Base-by-base conservation (phyloP, 2,329 filamentous ascomycete genomes). In the Taxawa tesnikishii region DNA sequence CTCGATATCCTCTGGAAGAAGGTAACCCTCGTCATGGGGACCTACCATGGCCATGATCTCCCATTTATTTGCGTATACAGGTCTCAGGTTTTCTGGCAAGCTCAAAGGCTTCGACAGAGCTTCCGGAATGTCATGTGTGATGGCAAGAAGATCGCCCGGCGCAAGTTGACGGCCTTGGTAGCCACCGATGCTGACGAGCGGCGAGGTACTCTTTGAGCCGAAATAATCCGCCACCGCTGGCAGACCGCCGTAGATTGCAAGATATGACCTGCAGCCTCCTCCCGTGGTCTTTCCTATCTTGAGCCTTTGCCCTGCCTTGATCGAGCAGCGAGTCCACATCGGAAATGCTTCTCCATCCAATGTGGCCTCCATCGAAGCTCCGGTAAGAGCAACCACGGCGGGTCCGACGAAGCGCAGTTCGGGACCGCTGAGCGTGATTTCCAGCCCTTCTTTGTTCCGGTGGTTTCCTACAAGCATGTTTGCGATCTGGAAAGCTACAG, bases 401-500 rank as follows among this genome's bases (percentile, higher is more conserved):
- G 64, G 53, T 2, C 59, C 60, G 3, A 70, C 48, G 41, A 78
- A 78, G 0, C 56, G 54, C 13, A 79, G 47, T 18, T 74, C 70
- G 0, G 74, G 73, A 0, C 74, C 74, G 10, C 59, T 65, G 11
- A 76, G 43, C 0, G 73, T 77, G 15, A 76, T 70, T 41, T 79
- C 74, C 1, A 79, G 49, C 0, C 60, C 62, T 46, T 75, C 74
- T 3, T 52, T 60, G 0, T 58, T 60, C 1, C 56, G 45, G 0
- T 59, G 41, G 32, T 79, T 78, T 1, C 71, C 72, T 0, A 70
- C 72, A 1, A 79, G 56, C 13, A 67, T 54, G 39, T 79, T 79
- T 2, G 69, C 73, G 16, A 75, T 58, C 15, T 65, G 63, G 28
- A 70, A 67, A 2, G 68, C 62, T n/a, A 76, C 45, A 1, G 63